Evolutionary conservation across 805 yeast genomes (phyloP), one percentile per base, ranked within the genome.

Genomic region (Ogataea ganodermae): DNA sequence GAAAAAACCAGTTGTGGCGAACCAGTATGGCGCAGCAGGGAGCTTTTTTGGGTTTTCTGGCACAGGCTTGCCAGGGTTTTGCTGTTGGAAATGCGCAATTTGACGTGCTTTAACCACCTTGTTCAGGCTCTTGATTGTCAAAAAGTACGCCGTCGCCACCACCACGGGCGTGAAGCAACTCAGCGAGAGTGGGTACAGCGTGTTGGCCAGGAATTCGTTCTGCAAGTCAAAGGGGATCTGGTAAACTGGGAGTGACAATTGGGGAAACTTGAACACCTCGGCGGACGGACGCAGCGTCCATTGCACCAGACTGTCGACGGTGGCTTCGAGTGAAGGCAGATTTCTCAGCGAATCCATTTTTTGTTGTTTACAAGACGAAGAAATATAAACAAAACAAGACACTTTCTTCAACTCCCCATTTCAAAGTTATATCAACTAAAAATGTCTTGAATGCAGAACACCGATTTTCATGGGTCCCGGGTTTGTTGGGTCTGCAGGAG

Each of bases 111-210:
- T 60, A 13, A 80, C 63, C 22, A 68, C 63, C 9, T 71, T 73
- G 64, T 84, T 84, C 50, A 74, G 59, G 26, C 67, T 56, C 58
- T 84, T 88, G 36, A 83, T 87, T 16, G 73, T 62, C 6, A 74
- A 65, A 52, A 85, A 85, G 61, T 84, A 84, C 14, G 74, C 69
- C 3, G 79, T 51, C 10, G 86, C 85, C 46, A 84, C 74, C 13
- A 78, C 66, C 51, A 83, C 55, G 2, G 88, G 86, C 17, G 83
- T 76, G 20, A 72, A 57, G 32, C 74, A 73, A 48, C 75, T 71
- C 73, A 83, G 70, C 21, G 80, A 66, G 9, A 50, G 23, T 17
- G 70, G 65, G 55, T 74, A 79, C 5, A 77, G 45, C 14, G 28
- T 40, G 17, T 70, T 62, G 7, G 36, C 49, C 42, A 78, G 52